These are phyloP conservation scores for Aspergillus piperis DNA, from an alignment of 2,329 filamentous ascomycete species.

Conservation along the genomic window DNA sequence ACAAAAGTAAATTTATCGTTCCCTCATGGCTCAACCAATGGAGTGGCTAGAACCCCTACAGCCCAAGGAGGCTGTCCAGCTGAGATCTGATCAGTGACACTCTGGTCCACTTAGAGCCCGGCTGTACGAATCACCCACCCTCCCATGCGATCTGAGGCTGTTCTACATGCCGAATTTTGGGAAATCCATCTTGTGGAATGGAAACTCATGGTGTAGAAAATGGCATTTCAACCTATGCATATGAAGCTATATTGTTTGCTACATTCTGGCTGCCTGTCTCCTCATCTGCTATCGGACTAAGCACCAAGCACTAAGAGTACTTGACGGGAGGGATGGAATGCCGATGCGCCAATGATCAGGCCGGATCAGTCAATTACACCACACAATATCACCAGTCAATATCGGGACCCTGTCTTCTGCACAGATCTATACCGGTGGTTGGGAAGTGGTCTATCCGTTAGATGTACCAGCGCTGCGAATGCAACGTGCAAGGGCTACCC, in stretches of 20 bases:
- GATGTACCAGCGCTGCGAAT: slow-evolving; percentile 6
- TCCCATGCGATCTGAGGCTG: neutral
- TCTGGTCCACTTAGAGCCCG: neutral
- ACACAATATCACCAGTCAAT: neutral
- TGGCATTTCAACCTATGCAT: neutral
- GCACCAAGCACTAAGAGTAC: neutral
- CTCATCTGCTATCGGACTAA: neutral
- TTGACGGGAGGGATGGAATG: neutral
- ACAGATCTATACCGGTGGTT: slow-evolving; percentile 8
- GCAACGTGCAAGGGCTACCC: neutral
- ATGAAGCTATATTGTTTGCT: neutral
- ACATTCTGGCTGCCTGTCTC: neutral
- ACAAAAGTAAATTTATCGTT: too few relatives aligned
- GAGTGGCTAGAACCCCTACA: neutral
- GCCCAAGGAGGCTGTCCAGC: neutral
- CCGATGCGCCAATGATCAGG: slow-evolving; percentile 8
- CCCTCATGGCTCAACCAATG: neutral
- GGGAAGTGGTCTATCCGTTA: slow-evolving; percentile 2
- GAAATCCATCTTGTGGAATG: neutral
- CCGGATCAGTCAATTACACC: slow-evolving; percentile 1
- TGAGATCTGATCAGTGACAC: slow-evolving; percentile 4
- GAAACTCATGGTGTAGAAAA: neutral
- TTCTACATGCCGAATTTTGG: neutral
- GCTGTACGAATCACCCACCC: neutral
- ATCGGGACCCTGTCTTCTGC: slow-evolving; percentile 1